Percentiles rank a stretch among this genome's conserved stretches.
These are phyloP conservation scores for Pseudophaeomoniella oleicola DNA, from an alignment of 2,329 filamentous ascomycete species.

Conservation along the genomic window DNA sequence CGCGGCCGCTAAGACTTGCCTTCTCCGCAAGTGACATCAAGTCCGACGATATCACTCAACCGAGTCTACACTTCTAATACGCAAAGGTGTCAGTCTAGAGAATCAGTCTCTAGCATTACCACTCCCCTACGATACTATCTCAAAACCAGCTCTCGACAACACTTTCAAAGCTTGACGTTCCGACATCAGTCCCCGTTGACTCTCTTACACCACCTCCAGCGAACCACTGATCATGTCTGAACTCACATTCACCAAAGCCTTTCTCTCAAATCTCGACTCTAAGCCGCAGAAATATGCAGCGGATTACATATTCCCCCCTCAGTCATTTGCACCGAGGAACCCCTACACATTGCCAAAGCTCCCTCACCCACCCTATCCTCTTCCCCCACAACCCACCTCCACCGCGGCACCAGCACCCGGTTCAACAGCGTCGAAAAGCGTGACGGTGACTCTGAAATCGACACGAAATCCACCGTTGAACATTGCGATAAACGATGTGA, in stretches of 20 bases:
- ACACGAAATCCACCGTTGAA: constrained; percentile 61
- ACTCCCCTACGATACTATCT: no score
- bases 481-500: constrained; percentile 45
- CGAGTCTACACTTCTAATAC: no score
- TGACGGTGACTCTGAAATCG: constrained; percentile 54
- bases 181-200: no score
- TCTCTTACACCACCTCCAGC: no score
- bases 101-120: no score
- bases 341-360: constrained; percentile 34
- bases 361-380: constrained; percentile 22
- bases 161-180: no score
- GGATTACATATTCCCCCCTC: constrained; percentile 80
- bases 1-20: background rate
- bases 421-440: constrained; percentile 6
- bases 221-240: constrained; percentile 58
- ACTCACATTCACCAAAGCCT: constrained; percentile 68
- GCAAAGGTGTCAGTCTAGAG: no score
- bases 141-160: background rate
- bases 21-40: background rate
- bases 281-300: constrained; percentile 68
- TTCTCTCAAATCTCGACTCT: constrained; percentile 65
- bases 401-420: constrained; percentile 11
- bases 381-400: constrained; percentile 25
- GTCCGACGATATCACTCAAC: no score
- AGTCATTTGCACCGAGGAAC: constrained; percentile 54